Conservation (phyloP, 2,329 filamentous ascomycete genomes). For the Lecanicillium sp. region DNA sequence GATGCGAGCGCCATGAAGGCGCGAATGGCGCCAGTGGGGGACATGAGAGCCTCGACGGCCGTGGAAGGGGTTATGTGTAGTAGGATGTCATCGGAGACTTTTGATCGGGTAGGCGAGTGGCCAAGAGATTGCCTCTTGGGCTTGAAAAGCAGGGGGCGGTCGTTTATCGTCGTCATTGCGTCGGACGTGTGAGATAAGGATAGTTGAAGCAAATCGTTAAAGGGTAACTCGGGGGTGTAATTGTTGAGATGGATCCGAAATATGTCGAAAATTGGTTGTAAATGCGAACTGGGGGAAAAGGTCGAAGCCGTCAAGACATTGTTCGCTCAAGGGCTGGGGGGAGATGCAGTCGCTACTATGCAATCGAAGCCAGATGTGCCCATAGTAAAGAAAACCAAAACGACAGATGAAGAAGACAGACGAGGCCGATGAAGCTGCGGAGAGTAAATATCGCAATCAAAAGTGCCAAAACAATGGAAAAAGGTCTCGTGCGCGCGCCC, state of each 20-base stretch:
- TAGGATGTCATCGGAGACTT: conserved; percentile 52
- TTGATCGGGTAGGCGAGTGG: conserved; percentile 41
- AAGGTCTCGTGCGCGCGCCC: neutral
- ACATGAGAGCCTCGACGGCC: conserved; percentile 54
- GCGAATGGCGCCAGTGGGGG: conserved; percentile 46
- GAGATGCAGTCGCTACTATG: conserved; percentile 14
- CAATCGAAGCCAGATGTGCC: conserved; percentile 19
- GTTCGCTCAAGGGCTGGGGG: conserved; percentile 16
- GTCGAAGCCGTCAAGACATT: conserved; percentile 11
- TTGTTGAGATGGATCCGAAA: too few relatives aligned
- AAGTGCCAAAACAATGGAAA: neutral
- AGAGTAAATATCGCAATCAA: neutral
- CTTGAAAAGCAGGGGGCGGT: conserved; percentile 27
- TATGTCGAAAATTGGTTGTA: conserved; percentile 15
- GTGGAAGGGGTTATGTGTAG: conserved; percentile 54
- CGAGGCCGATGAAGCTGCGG: neutral
- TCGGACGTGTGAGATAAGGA: conserved; percentile 2
- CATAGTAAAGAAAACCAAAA: conserved; percentile 18
- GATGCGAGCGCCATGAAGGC: conserved; percentile 58
- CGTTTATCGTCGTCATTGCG: conserved; percentile 26
- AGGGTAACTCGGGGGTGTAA: too few relatives aligned
- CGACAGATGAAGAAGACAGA: neutral
- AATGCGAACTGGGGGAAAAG: too few relatives aligned
- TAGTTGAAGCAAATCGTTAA: neutral
- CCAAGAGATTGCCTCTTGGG: conserved; percentile 27